These are phyloP conservation scores for Citrus trifoliata DNA, from an alignment of 345 rosid species.

Conservation along the genomic window DNA sequence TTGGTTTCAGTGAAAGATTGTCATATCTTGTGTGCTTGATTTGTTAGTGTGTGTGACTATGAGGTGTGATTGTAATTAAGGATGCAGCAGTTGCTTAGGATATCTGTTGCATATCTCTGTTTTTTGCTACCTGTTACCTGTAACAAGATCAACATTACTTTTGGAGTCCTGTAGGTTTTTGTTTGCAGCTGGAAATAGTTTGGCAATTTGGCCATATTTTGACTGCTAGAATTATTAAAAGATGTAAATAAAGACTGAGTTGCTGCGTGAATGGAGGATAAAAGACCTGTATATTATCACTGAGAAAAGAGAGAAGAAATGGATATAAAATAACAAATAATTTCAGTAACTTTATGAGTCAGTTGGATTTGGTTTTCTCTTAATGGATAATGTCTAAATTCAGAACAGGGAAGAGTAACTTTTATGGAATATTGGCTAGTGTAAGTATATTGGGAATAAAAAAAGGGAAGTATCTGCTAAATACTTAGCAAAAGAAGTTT, in stretches of 20 bases:
- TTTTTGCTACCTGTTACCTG: not conserved
- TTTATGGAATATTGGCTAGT: not conserved
- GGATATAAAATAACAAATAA: not conserved
- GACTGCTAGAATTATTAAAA: not conserved
- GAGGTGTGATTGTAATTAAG: not conserved
- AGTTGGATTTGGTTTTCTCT: slow-evolving; percentile 2
- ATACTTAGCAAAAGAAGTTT: not conserved
- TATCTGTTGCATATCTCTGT: not conserved
- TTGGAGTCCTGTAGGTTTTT: not conserved
- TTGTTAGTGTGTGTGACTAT: not conserved
- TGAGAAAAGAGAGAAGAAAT: not conserved
- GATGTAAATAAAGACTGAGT: not conserved
- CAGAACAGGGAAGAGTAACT: not conserved
- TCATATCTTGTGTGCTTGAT: not conserved
- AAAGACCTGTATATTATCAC: not conserved
- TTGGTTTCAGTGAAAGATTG: not conserved
- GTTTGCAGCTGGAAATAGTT: slow-evolving; percentile 4
- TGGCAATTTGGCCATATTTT: not conserved
- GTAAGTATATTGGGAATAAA: not conserved
- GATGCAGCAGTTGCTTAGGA: not conserved
- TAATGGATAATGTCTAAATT: not conserved
- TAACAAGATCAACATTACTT: not conserved
- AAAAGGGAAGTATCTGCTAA: not conserved
- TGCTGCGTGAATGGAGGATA: not conserved
- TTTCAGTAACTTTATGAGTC: not conserved